These are phyloP conservation scores for Hyaloscypha bicolor DNA, from an alignment of 495 filamentous ascomycete genomes.

Conservation along the genomic window DNA sequence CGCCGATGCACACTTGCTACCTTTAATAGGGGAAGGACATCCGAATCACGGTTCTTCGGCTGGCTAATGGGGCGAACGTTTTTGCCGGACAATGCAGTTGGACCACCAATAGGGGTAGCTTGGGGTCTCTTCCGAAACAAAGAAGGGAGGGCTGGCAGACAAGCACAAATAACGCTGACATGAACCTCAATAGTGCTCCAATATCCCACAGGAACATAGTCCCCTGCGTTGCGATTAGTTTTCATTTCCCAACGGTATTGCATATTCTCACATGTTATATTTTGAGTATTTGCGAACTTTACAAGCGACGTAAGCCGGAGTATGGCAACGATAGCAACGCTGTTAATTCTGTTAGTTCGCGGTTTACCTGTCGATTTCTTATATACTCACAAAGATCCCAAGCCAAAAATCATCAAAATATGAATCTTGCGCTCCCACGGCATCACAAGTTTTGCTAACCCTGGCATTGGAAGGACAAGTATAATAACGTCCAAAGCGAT, in stretches of 20 bases:
- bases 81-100: neutral
- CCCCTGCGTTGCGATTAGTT: slow-evolving; percentile 8
- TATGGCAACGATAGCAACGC: too few species aligned
- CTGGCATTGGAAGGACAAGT: slow-evolving; percentile 54
- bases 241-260: neutral
- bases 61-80: neutral
- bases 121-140: slow-evolving; percentile 23
- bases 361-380: too few species aligned
- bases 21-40: slow-evolving; percentile 3
- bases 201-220: slow-evolving; percentile 23
- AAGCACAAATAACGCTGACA: slow-evolving; percentile 37
- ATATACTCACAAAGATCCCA: slow-evolving; percentile 44
- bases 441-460: slow-evolving; percentile 46
- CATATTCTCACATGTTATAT: slow-evolving; percentile 19
- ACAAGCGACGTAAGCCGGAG: too few species aligned
- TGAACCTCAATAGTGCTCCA: slow-evolving; percentile 39
- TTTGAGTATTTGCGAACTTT: too few species aligned
- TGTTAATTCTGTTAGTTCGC: too few species aligned
- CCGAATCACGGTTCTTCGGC: neutral
- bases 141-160: slow-evolving; percentile 35
- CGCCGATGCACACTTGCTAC: neutral
- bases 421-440: slow-evolving; percentile 41
- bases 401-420: slow-evolving; percentile 44
- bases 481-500: slow-evolving; percentile 53
- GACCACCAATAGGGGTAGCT: neutral